These are phyloP conservation scores for Rhododendron ferrugineum DNA, from an alignment of 148 eudicot species.

Conservation along the genomic window DNA sequence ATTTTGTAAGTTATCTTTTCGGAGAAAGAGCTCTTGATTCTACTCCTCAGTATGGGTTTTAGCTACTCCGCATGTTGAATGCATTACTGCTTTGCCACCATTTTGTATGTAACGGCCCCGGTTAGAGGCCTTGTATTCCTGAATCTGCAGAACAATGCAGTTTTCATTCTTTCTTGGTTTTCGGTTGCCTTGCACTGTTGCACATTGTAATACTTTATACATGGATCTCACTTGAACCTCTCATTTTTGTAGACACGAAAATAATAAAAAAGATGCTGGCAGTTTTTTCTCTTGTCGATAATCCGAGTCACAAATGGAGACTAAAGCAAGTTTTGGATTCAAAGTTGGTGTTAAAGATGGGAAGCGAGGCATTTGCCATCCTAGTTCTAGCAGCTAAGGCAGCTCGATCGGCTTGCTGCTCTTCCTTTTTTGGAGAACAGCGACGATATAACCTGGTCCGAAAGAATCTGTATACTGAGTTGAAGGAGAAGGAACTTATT, in stretches of 20 bases:
- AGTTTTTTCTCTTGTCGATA: neutral
- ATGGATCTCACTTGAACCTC: neutral
- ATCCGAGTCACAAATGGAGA: neutral
- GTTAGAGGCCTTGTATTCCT: neutral
- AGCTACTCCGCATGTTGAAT: neutral
- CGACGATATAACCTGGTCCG: neutral
- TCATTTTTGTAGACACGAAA: neutral
- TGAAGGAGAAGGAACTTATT: neutral
- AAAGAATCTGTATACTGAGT: neutral
- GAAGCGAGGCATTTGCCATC: too few species aligned
- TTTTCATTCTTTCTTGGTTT: neutral
- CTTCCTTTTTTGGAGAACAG: neutral
- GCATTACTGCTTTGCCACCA: neutral
- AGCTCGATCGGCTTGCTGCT: too few species aligned
- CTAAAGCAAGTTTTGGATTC: too few species aligned
- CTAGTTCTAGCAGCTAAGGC: neutral
- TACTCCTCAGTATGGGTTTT: neutral
- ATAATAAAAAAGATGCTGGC: neutral
- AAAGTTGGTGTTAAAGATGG: too few species aligned
- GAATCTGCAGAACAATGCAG: constrained; percentile 1
- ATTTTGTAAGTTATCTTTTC: neutral
- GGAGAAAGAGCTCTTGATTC: neutral
- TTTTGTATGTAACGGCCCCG: neutral
- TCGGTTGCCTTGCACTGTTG: neutral
- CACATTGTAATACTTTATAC: neutral